Conservation (phyloP, 148 eudicot species). For the Spergularia bocconei region DNA sequence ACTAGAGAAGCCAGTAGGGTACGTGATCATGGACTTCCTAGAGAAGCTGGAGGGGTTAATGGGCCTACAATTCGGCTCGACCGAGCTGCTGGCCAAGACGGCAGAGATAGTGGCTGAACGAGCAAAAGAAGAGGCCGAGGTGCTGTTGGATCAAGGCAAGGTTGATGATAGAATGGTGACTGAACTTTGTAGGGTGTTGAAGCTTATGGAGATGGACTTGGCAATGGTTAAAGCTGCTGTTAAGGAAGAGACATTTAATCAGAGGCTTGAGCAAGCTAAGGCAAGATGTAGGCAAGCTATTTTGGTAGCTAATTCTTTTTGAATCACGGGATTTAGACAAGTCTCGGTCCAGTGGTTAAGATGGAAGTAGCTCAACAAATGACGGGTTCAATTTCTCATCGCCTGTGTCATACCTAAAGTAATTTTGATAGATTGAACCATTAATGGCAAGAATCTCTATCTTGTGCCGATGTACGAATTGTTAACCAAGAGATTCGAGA, state of each 20-base stretch:
- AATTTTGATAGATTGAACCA: too few relatives aligned
- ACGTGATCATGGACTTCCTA: constrained; percentile 84
- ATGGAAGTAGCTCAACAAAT: too few relatives aligned
- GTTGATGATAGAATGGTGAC: constrained; percentile 89
- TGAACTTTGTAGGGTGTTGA: constrained; percentile 74
- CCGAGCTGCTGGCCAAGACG: constrained; percentile 57
- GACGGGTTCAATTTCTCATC: too few relatives aligned
- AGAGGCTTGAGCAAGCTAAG: constrained; percentile 71
- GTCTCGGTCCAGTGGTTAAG: not conserved
- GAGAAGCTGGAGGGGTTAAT: constrained; percentile 65
- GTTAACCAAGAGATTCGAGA: too few relatives aligned
- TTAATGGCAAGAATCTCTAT: too few relatives aligned
- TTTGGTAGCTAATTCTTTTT: constrained; percentile 85
- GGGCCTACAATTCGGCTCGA: constrained; percentile 73
- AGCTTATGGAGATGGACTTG: constrained; percentile 93
- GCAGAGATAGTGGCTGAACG: constrained; percentile 86
- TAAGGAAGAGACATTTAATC: constrained; percentile 66
- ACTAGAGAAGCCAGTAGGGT: constrained; percentile 71
- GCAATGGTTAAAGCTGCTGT: constrained; percentile 83
- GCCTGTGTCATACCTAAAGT: too few relatives aligned
- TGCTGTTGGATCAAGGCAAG: constrained; percentile 68
- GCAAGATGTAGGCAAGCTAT: constrained; percentile 90
- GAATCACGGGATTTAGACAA: not conserved
- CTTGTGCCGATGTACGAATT: too few relatives aligned
- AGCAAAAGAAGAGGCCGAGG: constrained; percentile 80